phyloP scores from a whole-genome alignment of 73 alveolate genomes.

The Effrenium voratum region DNA sequence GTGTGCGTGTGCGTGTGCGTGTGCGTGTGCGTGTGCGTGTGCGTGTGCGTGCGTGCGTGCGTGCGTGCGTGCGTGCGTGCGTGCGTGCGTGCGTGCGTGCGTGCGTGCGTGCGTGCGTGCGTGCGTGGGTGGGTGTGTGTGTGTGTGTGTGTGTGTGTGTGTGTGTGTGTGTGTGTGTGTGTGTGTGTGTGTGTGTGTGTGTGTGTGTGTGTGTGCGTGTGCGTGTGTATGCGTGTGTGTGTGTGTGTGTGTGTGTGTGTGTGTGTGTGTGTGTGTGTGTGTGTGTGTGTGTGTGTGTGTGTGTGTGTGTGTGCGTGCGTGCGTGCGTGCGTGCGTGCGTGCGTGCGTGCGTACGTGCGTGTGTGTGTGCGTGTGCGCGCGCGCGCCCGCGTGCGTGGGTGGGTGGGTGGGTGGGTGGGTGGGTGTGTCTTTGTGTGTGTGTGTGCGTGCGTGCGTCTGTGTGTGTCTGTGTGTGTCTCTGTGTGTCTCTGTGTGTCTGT shows the following conservation, averaged over 20 bases:
- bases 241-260: not conserved
- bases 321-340: not conserved
- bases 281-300: not conserved
- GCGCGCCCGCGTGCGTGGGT: not conserved
- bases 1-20: not conserved
- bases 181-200: not conserved
- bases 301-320: not conserved
- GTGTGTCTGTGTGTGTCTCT: no score
- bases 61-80: not conserved
- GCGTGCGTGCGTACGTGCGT: not conserved
- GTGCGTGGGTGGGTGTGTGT: not conserved
- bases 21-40: not conserved
- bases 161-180: not conserved
- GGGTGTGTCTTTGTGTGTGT: no score
- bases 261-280: not conserved
- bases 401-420: no score
- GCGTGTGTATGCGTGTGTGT: not conserved
- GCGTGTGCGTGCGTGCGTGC: not conserved
- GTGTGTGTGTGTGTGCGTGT: not conserved
- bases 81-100: not conserved
- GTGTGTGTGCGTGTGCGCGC: not conserved
- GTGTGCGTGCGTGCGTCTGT: no score
- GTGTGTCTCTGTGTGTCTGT: no score
- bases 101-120: not conserved
- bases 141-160: not conserved